Conservation (phyloP, 805 yeast genomes). For the Candida saitoana region DNA sequence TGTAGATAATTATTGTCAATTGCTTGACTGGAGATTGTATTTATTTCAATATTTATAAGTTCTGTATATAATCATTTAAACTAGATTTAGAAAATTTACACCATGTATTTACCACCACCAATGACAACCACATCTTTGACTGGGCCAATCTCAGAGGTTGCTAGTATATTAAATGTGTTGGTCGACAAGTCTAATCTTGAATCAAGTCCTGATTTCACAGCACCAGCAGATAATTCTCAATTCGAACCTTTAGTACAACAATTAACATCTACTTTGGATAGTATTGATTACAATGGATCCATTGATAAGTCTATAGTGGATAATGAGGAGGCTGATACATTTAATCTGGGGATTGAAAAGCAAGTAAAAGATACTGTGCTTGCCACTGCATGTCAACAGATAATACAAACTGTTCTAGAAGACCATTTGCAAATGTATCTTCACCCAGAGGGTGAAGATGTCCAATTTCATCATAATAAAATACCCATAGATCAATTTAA, state of each 20-base stretch:
- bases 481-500: constrained; percentile 1
- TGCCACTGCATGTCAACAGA: constrained; percentile 18
- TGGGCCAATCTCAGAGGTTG: not conserved
- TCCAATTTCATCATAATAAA: constrained; percentile 3
- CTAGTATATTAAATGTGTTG: not conserved
- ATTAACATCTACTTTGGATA: not conserved
- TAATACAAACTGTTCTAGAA: constrained; percentile 1
- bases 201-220: not conserved
- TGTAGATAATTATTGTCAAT: too few species aligned
- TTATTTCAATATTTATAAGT: too few species aligned
- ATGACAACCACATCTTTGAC: not conserved
- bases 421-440: not conserved
- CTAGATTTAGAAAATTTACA: too few species aligned
- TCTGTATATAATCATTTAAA: too few species aligned
- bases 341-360: constrained; percentile 20
- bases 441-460: not conserved
- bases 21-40: too few species aligned
- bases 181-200: not conserved
- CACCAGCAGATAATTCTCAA: not conserved
- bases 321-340: constrained; percentile 10
- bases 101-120: too few species aligned
- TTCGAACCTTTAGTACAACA: not conserved
- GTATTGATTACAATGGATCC: not conserved
- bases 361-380: constrained; percentile 19
- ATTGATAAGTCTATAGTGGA: constrained; percentile 1